Evolutionary conservation across 345 rosid genomes (phyloP).

Genomic region (Pelargonium nanum): DNA sequence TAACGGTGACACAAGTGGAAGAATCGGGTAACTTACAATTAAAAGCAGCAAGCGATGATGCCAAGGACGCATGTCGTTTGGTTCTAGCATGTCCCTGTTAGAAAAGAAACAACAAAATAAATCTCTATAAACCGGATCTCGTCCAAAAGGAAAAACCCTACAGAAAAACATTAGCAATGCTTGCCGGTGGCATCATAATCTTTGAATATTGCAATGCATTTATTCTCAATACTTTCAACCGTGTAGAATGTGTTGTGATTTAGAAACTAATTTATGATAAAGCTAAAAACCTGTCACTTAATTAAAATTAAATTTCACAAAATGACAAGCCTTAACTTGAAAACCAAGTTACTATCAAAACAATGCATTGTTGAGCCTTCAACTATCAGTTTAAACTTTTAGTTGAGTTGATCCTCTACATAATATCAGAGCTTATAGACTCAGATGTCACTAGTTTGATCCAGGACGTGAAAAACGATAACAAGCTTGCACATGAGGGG

Average conservation of each 20-base stretch:
- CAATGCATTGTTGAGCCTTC: too few species aligned
- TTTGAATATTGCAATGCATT: too few species aligned
- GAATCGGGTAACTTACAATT: constrained; percentile 27
- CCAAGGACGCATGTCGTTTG: constrained; percentile 34
- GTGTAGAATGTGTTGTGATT: background rate
- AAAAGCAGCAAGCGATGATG: constrained; percentile 35
- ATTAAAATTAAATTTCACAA: background rate
- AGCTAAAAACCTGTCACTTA: too few species aligned
- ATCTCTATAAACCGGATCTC: constrained; percentile 6
- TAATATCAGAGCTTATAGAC: too few species aligned
- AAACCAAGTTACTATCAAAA: too few species aligned
- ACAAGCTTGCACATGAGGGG: too few species aligned
- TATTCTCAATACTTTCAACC: background rate
- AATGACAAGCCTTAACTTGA: background rate
- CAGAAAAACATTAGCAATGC: constrained; percentile 2
- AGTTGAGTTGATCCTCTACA: too few species aligned
- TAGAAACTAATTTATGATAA: too few species aligned
- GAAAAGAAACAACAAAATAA: constrained; percentile 10
- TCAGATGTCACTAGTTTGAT: too few species aligned
- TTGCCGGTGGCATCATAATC: background rate
- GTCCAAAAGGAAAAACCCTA: background rate
- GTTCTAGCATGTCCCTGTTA: constrained; percentile 39
- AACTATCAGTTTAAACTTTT: too few species aligned
- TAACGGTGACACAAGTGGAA: constrained; percentile 1
- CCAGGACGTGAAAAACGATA: too few species aligned